Evolutionary conservation across 2,329 filamentous ascomycete genomes (phyloP), one percentile per base, ranked within the genome.

Genomic region (Penicillium nordicum): DNA sequence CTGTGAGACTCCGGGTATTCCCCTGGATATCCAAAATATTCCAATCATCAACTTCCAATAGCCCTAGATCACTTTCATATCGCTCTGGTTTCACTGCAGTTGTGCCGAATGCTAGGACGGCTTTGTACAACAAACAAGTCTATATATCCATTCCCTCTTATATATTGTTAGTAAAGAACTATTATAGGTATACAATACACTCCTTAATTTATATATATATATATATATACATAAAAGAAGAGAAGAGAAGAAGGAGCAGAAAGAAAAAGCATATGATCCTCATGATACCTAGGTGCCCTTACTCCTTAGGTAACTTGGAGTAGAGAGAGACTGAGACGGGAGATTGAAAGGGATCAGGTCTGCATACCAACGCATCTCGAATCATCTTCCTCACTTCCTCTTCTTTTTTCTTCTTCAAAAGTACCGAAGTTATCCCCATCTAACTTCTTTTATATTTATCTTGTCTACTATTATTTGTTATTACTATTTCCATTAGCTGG

Each of bases 91-190:
- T 25, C 51, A 54, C 51, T 6, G 29, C 51, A 49, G 44, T 53
- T 49, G 29, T 25, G 44, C 44, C 51, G 51, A 54, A 49, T 34
- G 36, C 43, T 48, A 10, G 36, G 34, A 21, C 51, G 36, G 43
- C 43, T 45, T 51, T 37, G 49, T 51, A 51, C 49, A 36, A 51
- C 49, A 36, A 43, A 36, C 3, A 21, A 36, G 5, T 25, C 3
- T 16, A 43, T 43, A 38, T 25, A 34, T 32, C 18, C 4, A 37
- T 37, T 27, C 16, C 10, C 27, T 14, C 2, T 16, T 41, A 16
- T 5, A 23, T 18, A n/a, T 5, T 25, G 14, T 42, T 18, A 12
- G 7, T 34, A 29, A 8, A 30, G 5, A 3, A 27, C n/a, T 14
- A 11, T 45, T 45, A 23, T n/a, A n/a, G n/a, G n/a, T n/a, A 46